phyloP scores from a whole-genome alignment of 2,329 filamentous ascomycete genomes.

The Trichoderma asperellum region DNA sequence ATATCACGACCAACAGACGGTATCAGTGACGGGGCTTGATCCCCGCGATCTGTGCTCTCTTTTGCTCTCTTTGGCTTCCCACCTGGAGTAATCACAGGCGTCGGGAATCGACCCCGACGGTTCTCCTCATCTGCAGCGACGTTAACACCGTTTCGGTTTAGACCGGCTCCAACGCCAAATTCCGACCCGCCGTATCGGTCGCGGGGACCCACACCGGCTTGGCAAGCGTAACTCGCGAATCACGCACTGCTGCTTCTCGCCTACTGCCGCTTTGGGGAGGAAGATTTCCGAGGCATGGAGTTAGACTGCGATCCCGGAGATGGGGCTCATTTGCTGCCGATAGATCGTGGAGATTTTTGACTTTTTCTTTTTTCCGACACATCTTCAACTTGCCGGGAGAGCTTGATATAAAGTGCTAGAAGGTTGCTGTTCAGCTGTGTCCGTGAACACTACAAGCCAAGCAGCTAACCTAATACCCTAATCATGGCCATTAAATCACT shows the following conservation, averaged over 20 bases:
- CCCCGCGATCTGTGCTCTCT: not conserved
- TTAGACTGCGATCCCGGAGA: not conserved
- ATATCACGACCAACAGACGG: not conserved
- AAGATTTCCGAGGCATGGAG: not conserved
- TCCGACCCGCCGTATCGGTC: constrained; percentile 12
- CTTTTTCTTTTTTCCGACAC: not conserved
- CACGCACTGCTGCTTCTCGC: not conserved
- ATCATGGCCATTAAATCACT: constrained; percentile 35
- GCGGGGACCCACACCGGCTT: constrained; percentile 25
- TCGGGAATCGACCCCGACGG: constrained; percentile 31
- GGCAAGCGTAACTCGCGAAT: not conserved
- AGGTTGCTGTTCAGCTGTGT: not conserved
- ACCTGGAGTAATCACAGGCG: not conserved
- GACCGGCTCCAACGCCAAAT: not conserved
- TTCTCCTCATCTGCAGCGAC: constrained; percentile 12
- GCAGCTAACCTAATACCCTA: constrained; percentile 13
- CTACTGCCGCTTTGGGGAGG: not conserved
- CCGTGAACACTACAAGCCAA: not conserved
- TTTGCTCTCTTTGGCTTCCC: not conserved
- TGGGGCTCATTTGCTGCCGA: not conserved
- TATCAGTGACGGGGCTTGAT: not conserved
- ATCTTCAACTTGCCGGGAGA: not conserved
- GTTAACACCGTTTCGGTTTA: constrained; percentile 13
- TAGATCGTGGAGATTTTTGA: not conserved
- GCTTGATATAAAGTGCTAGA: constrained; percentile 11